Evolutionary conservation across 306 rosid genomes (phyloP).

Genomic region (Gastrolobium bilobum): DNA sequence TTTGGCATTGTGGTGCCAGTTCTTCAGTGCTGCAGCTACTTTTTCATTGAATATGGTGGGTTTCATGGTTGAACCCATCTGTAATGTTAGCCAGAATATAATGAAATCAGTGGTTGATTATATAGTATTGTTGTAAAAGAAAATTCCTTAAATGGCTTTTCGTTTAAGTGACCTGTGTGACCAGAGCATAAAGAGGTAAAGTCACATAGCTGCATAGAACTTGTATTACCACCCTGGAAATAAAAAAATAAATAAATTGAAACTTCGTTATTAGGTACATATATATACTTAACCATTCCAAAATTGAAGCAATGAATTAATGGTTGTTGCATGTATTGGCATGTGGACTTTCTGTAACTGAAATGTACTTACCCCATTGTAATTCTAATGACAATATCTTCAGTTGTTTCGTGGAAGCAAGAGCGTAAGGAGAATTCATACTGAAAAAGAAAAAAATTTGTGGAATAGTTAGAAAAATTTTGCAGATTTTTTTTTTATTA

Average conservation of each 20-base stretch:
- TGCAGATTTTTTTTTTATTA: neutral
- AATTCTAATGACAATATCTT: conserved; percentile 60
- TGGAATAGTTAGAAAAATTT: conserved; percentile 4
- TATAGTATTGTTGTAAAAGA: neutral
- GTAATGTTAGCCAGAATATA: conserved; percentile 17
- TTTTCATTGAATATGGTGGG: conserved; percentile 69
- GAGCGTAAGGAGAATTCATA: conserved; percentile 48
- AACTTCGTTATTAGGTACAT: conserved; percentile 18
- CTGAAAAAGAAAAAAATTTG: conserved; percentile 57
- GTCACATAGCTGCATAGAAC: conserved; percentile 87
- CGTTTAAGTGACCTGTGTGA: conserved; percentile 72
- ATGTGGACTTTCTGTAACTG: neutral
- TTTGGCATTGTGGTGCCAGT: conserved; percentile 70
- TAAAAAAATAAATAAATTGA: too few species aligned
- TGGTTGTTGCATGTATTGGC: neutral
- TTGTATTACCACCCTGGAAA: conserved; percentile 75
- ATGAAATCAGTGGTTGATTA: neutral
- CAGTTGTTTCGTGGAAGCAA: conserved; percentile 69
- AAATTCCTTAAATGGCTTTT: neutral
- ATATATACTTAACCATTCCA: too few species aligned
- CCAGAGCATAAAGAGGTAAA: conserved; percentile 91
- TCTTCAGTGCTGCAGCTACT: conserved; percentile 69
- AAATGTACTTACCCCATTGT: conserved; percentile 74
- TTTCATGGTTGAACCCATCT: conserved; percentile 88
- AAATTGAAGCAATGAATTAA: neutral